phyloP scores from a whole-genome alignment of 139 green algal genomes.

The Asterochloris erici region DNA sequence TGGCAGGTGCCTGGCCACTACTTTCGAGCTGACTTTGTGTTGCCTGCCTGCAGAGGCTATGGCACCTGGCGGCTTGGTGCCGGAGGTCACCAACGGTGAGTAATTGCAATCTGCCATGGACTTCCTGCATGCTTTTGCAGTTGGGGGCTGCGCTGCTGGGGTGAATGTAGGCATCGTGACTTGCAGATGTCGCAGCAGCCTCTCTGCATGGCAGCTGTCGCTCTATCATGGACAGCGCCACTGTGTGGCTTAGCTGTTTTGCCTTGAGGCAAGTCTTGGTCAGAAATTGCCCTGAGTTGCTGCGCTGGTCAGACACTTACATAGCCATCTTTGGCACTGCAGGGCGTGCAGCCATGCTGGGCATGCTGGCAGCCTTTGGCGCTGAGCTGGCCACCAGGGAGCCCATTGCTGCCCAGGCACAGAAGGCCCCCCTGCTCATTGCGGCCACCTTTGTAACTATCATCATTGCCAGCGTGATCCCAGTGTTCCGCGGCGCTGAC shows the following conservation, averaged over 20 bases:
- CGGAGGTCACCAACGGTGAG: constrained; percentile 19
- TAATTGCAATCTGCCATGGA: no score
- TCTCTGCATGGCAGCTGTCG: no score
- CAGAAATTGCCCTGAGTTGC: neutral
- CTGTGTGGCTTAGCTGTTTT: neutral
- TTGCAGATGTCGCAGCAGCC: no score
- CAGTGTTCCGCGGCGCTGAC: constrained; percentile 21
- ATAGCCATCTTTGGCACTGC: neutral
- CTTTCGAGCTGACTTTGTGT: neutral
- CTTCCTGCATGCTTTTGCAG: no score
- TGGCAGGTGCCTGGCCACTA: neutral
- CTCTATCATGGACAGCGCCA: no score
- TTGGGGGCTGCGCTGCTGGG: no score
- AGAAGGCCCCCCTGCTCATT: constrained; percentile 15
- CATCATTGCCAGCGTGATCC: constrained; percentile 11
- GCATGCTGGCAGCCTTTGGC: constrained; percentile 21
- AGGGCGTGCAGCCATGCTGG: constrained; percentile 20
- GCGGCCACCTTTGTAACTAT: constrained; percentile 10
- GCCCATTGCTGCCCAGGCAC: constrained; percentile 16
- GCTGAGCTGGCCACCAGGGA: constrained; percentile 15
- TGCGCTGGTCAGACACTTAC: neutral
- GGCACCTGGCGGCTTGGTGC: constrained; percentile 12
- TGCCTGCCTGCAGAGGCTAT: constrained; percentile 15
- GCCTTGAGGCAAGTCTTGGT: neutral
- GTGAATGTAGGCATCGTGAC: no score